Conservation (phyloP, 1,284 basidiomycete species). For the Malassezia vespertilionis region DNA sequence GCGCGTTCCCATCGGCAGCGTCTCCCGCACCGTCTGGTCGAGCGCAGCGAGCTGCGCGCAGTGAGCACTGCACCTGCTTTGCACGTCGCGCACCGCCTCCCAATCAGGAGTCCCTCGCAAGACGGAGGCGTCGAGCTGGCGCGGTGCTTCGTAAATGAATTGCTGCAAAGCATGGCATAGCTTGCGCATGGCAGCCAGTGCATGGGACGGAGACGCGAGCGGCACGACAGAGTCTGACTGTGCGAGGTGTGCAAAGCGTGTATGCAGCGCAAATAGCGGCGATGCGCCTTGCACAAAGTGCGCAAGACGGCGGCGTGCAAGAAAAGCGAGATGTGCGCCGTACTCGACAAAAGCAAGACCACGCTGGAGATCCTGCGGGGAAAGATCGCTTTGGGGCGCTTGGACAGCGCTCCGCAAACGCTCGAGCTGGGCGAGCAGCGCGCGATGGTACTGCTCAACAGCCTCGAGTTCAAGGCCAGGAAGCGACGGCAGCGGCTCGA, state of each 20-base stretch:
- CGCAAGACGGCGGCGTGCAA: conserved; percentile 19
- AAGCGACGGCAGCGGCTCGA: conserved; percentile 2
- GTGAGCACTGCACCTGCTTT: too few relatives aligned
- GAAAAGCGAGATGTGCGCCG: conserved; percentile 44
- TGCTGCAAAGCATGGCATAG: too few relatives aligned
- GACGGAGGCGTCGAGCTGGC: too few relatives aligned
- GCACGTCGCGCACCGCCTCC: too few relatives aligned
- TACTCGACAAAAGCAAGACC: conserved; percentile 72
- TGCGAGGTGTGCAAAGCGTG: conserved; percentile 2
- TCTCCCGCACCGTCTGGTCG: too few relatives aligned
- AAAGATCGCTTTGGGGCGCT: conserved; percentile 68
- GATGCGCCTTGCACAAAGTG: background rate
- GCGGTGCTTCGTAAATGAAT: too few relatives aligned
- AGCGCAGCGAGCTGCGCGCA: too few relatives aligned
- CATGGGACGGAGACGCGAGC: too few relatives aligned
- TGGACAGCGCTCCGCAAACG: conserved; percentile 59
- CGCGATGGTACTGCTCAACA: conserved; percentile 62
- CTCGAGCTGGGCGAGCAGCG: conserved; percentile 61
- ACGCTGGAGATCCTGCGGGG: conserved; percentile 71
- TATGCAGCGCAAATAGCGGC: background rate
- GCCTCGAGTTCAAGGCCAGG: conserved; percentile 36
- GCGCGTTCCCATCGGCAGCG: background rate
- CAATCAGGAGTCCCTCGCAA: too few relatives aligned
- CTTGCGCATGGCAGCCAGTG: background rate
- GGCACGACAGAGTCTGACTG: too few relatives aligned